A percentile compares a stretch with the other conserved stretches of the same genome.
Conservation (phyloP, 176 grass and related monocot genomes). For the Carex parvula region DNA sequence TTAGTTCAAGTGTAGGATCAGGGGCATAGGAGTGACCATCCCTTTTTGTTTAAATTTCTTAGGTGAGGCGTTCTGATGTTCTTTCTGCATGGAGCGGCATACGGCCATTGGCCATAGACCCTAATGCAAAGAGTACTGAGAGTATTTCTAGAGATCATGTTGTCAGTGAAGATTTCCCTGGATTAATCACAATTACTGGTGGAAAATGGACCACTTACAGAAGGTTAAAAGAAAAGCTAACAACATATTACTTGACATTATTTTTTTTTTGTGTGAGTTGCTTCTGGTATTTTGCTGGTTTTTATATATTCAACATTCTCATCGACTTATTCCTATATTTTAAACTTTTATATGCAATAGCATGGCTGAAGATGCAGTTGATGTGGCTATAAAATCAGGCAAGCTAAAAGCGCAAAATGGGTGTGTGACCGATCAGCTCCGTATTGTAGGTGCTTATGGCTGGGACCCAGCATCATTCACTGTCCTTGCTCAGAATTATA, state of each 20-base stretch:
- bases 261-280: background rate
- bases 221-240: constrained; percentile 52
- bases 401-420: constrained; percentile 70
- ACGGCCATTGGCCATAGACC: constrained; percentile 79
- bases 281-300: constrained; percentile 4
- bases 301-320: background rate
- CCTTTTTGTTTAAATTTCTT: constrained; percentile 23
- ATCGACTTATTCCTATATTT: background rate
- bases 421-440: constrained; percentile 79
- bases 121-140: constrained; percentile 86
- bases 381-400: constrained; percentile 72
- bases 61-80: constrained; percentile 95
- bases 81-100: constrained; percentile 99
- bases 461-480: constrained; percentile 85
- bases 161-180: constrained; percentile 79
- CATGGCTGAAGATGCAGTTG: constrained; percentile 95
- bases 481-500: constrained; percentile 73
- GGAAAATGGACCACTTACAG: constrained; percentile 98
- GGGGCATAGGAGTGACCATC: background rate
- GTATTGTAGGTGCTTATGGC: constrained; percentile 74
- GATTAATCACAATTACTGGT: constrained; percentile 95
- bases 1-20: background rate
- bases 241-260: background rate
- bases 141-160: constrained; percentile 97
- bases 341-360: constrained; percentile 31